phyloP scores from a whole-genome alignment of 441 rosid species.

The Pelargonium fulgidum region DNA sequence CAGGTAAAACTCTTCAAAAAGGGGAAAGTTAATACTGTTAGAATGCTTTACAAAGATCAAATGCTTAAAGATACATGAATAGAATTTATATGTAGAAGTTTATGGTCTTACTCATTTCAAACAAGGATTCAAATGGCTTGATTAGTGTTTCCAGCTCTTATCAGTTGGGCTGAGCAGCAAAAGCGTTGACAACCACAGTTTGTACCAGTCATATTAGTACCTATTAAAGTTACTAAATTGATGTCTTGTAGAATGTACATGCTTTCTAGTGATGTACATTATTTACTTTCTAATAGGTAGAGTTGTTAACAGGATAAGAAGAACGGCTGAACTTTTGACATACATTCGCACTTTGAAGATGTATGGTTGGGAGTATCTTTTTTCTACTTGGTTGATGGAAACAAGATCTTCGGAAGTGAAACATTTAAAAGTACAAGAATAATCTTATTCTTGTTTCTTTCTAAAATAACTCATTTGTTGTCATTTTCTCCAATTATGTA shows the following conservation, averaged over 20 bases:
- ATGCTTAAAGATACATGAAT: too few species aligned
- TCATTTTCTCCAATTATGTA: constrained; percentile 13
- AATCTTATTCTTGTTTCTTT: constrained; percentile 13
- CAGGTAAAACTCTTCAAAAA: too few species aligned
- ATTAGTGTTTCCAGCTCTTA: not conserved
- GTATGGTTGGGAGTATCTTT: constrained; percentile 84
- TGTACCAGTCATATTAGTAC: not conserved
- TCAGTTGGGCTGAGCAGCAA: not conserved
- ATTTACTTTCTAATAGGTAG: constrained; percentile 18
- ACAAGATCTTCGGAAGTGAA: constrained; percentile 77
- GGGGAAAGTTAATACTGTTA: too few species aligned
- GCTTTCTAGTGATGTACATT: not conserved
- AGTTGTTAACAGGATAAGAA: constrained; percentile 62
- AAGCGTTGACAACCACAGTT: not conserved
- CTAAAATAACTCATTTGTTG: constrained; percentile 7
- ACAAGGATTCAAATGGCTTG: constrained; percentile 2
- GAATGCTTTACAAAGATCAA: too few species aligned
- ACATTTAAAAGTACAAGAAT: constrained; percentile 63
- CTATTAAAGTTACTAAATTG: not conserved
- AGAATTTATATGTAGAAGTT: not conserved
- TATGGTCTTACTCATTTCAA: not conserved
- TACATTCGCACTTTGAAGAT: constrained; percentile 82
- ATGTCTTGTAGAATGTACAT: not conserved
- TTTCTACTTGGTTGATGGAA: constrained; percentile 74
- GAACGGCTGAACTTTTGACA: constrained; percentile 79